A percentile compares a stretch with the other conserved stretches of the same genome.
Evolutionary conservation across 345 rosid genomes (phyloP).

Genomic region (Firmiana major): DNA sequence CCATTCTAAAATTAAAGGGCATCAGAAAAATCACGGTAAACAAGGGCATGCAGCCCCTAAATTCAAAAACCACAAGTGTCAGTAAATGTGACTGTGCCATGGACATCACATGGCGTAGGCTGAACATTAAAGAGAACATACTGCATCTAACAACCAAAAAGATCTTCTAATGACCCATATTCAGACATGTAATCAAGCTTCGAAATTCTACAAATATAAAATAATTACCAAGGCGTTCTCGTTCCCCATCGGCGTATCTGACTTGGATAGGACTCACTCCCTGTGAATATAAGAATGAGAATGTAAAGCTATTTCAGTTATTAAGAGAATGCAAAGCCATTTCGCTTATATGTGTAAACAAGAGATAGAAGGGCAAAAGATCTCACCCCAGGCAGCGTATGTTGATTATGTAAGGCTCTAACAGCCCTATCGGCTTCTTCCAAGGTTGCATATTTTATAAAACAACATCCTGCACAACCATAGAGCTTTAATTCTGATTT

Average conservation of each 20-base stretch:
- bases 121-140: neutral
- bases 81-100: neutral
- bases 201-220: constrained; percentile 10
- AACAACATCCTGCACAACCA: constrained; percentile 91
- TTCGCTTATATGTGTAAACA: neutral
- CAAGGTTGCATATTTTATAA: constrained; percentile 86
- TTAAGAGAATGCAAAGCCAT: neutral
- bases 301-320: constrained; percentile 17
- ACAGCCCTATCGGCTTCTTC: constrained; percentile 97
- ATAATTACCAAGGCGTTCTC: constrained; percentile 89
- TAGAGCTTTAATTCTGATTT: constrained; percentile 38
- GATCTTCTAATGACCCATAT: neutral
- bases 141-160: neutral
- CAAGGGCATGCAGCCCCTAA: neutral
- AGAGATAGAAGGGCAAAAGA: constrained; percentile 8
- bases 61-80: neutral
- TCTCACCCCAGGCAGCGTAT: constrained; percentile 90
- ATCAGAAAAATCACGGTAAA: neutral
- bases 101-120: neutral
- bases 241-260: constrained; percentile 97
- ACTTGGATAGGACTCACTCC: constrained; percentile 95
- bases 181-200: neutral
- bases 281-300: constrained; percentile 40
- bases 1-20: neutral
- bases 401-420: constrained; percentile 90